These are phyloP conservation scores for Ceraceosorus bombacis DNA, from an alignment of 1,284 basidiomycete species.

Conservation along the genomic window DNA sequence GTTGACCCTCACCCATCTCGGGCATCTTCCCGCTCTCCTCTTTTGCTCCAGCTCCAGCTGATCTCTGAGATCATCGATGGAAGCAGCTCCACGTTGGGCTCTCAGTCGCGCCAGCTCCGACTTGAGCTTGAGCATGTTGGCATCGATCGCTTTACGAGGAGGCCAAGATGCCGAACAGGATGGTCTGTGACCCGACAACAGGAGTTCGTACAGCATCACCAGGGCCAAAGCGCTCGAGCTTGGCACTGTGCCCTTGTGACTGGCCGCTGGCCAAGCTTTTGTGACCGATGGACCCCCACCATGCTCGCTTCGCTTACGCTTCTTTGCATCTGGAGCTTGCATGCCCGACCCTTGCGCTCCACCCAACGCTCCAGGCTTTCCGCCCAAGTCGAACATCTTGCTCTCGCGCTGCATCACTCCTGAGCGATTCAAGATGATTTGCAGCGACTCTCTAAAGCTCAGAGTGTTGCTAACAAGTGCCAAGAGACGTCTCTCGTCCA, in stretches of 20 bases:
- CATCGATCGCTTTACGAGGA: conserved; percentile 44
- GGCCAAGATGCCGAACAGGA: conserved; percentile 40
- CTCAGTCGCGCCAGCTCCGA: conserved; percentile 78
- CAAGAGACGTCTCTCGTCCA: conserved; percentile 32
- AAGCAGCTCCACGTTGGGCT: conserved; percentile 51
- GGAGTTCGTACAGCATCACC: conserved; percentile 38
- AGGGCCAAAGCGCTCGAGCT: conserved; percentile 24
- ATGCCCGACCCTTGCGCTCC: neutral
- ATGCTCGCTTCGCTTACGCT: too few relatives aligned
- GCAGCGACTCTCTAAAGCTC: conserved; percentile 24
- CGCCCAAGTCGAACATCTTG: conserved; percentile 19
- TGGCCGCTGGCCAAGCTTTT: neutral
- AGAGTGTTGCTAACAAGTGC: conserved; percentile 37
- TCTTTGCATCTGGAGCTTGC: too few relatives aligned
- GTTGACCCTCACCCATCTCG: conserved; percentile 43
- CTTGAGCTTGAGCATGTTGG: conserved; percentile 78
- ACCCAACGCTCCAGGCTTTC: conserved; percentile 17
- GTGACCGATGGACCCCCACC: too few relatives aligned
- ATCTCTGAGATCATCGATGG: conserved; percentile 28
- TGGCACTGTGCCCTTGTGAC: neutral
- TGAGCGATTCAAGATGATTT: conserved; percentile 17
- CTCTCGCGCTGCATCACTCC: conserved; percentile 21
- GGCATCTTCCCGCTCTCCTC: conserved; percentile 28
- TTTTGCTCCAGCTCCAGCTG: conserved; percentile 12
- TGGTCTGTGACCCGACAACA: conserved; percentile 28